Evolutionary conservation across 2,329 filamentous ascomycete species (phyloP).

Genomic region (Exophiala sp.): DNA sequence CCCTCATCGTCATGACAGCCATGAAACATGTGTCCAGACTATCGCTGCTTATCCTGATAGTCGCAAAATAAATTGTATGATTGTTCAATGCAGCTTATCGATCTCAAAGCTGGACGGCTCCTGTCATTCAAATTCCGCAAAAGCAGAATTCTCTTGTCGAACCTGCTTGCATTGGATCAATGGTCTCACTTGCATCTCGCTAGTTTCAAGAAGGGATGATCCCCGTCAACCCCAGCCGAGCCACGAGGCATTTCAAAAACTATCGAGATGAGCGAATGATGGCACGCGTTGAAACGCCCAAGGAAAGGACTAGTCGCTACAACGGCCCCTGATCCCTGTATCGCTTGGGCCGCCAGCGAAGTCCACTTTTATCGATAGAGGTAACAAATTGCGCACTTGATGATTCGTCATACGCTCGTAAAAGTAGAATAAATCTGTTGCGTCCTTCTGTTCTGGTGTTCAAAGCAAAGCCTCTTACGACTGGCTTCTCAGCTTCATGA

Average conservation of each 20-base stretch:
- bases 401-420: not conserved
- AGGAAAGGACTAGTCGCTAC: not conserved
- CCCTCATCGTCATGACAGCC: too few relatives aligned
- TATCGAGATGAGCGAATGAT: constrained; percentile 13
- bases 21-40: too few relatives aligned
- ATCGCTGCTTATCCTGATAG: too few relatives aligned
- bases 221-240: not conserved
- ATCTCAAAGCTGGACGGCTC: too few relatives aligned
- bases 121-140: too few relatives aligned
- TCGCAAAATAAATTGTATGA: too few relatives aligned
- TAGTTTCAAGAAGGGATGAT: not conserved
- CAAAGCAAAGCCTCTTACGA: too few relatives aligned
- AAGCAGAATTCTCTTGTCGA: not conserved
- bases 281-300: constrained; percentile 18
- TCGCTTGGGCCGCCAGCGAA: not conserved
- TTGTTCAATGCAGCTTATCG: too few relatives aligned
- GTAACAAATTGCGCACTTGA: not conserved
- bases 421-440: not conserved
- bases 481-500: too few relatives aligned
- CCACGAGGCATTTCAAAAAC: constrained; percentile 17
- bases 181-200: not conserved
- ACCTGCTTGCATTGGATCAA: not conserved
- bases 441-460: too few relatives aligned
- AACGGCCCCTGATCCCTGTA: not conserved
- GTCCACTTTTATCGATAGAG: too few relatives aligned